phyloP scores from a whole-genome alignment of 257 asterid genomes.

The Solanum appendiculatum region DNA sequence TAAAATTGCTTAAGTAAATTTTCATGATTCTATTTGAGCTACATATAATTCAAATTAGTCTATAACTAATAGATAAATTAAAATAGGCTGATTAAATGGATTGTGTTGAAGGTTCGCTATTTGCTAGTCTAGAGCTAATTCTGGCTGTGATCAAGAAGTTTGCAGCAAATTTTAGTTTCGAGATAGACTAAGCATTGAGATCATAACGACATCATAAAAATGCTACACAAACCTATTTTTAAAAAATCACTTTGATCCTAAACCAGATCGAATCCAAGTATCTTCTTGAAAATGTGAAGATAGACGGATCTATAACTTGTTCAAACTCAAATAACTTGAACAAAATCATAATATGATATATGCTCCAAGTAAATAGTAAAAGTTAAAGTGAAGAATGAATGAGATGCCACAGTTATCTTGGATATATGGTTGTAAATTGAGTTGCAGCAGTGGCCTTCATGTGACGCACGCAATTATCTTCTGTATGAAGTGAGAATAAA shows the following conservation, averaged over 20 bases:
- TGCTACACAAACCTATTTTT: too few species aligned
- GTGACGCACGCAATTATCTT: neutral
- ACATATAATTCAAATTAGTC: neutral
- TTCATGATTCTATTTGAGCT: neutral
- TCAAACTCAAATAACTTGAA: neutral
- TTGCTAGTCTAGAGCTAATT: too few species aligned
- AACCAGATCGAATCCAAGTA: too few species aligned
- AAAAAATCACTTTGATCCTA: too few species aligned
- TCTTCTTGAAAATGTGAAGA: too few species aligned
- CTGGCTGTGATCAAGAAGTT: too few species aligned
- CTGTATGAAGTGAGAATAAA: neutral
- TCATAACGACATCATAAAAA: too few species aligned
- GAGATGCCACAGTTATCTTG: neutral
- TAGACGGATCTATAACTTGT: too few species aligned
- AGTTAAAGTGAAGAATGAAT: neutral
- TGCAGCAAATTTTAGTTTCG: too few species aligned
- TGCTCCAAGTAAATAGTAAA: neutral
- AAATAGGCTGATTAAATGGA: neutral
- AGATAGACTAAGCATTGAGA: too few species aligned
- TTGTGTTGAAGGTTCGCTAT: too few species aligned
- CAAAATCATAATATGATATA: neutral
- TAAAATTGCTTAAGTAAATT: too few species aligned
- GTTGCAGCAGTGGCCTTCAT: neutral
- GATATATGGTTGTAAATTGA: neutral
- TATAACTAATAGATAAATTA: neutral